Evolutionary conservation across 2,329 filamentous ascomycete species (phyloP).

Genomic region (Drechmeria coniospora): DNA sequence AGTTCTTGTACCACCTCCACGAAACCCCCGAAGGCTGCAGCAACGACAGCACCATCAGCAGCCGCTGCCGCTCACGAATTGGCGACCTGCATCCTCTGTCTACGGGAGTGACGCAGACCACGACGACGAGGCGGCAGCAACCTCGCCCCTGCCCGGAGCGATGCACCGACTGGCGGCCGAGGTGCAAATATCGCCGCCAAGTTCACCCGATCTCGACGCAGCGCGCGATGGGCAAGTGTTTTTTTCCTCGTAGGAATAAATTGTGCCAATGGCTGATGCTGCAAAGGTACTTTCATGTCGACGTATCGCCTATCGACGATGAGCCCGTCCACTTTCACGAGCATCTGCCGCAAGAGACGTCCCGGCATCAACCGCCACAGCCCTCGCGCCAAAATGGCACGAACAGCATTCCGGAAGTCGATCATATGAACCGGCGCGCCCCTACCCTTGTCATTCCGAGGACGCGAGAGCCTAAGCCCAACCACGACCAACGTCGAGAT

Average conservation of each 20-base stretch:
- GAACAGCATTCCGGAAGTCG: constrained; percentile 1
- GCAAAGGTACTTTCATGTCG: constrained; percentile 12
- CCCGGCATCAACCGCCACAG: constrained; percentile 5
- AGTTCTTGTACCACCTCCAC: constrained; percentile 17
- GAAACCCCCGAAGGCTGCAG: constrained; percentile 19
- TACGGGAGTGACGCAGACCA: too few relatives aligned
- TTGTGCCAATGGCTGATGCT: not conserved
- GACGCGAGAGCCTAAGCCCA: not conserved
- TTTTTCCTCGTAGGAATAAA: not conserved
- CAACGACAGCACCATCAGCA: constrained; percentile 6
- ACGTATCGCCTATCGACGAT: constrained; percentile 40
- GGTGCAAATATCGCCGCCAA: constrained; percentile 37
- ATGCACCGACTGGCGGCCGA: constrained; percentile 23
- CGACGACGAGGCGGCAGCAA: constrained; percentile 9
- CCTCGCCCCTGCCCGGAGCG: constrained; percentile 9
- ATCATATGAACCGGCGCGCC: too few relatives aligned
- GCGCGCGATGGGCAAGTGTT: constrained; percentile 25
- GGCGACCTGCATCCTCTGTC: constrained; percentile 41
- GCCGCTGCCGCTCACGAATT: constrained; percentile 18
- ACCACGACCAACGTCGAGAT: not conserved
- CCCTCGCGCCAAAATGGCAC: constrained; percentile 4
- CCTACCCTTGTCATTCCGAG: too few relatives aligned
- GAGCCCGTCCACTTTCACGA: constrained; percentile 20
- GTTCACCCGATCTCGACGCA: constrained; percentile 34
- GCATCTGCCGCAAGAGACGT: constrained; percentile 6